Evolutionary conservation across 805 yeast genomes (phyloP).

Genomic region (Teunomyces cretensis): DNA sequence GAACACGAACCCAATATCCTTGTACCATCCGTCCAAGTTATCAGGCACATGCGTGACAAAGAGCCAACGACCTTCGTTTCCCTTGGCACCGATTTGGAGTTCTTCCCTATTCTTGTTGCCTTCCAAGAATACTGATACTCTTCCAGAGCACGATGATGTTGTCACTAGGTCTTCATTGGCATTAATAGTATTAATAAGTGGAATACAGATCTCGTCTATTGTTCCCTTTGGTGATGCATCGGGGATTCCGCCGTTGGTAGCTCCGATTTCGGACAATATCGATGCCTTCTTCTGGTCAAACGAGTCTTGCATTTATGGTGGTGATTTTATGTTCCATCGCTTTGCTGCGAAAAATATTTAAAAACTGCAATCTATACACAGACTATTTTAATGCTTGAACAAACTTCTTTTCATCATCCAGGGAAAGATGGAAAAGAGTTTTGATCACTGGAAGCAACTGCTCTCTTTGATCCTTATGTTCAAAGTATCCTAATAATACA

Average conservation of each 20-base stretch:
- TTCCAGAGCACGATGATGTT: slow-evolving; percentile 85
- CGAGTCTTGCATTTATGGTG: slow-evolving; percentile 42
- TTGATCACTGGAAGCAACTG: slow-evolving; percentile 84
- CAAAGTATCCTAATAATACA: slow-evolving; percentile 86
- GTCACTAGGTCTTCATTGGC: slow-evolving; percentile 68
- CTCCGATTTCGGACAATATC: slow-evolving; percentile 52
- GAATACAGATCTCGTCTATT: slow-evolving; percentile 71
- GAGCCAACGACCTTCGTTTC: slow-evolving; percentile 81
- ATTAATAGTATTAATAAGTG: slow-evolving; percentile 70
- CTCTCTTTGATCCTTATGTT: slow-evolving; percentile 87
- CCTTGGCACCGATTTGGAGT: slow-evolving; percentile 72
- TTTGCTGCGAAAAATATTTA: slow-evolving; percentile 2
- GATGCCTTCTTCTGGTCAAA: slow-evolving; percentile 66
- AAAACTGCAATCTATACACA: not conserved
- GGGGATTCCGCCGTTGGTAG: slow-evolving; percentile 41
- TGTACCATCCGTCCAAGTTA: slow-evolving; percentile 51
- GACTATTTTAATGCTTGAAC: slow-evolving; percentile 48
- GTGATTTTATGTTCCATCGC: not conserved
- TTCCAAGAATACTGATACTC: slow-evolving; percentile 79
- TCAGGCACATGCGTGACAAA: slow-evolving; percentile 69
- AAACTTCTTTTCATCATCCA: slow-evolving; percentile 74
- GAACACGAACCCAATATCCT: slow-evolving; percentile 23
- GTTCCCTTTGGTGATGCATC: slow-evolving; percentile 88
- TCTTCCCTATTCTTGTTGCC: slow-evolving; percentile 50
- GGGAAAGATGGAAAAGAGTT: slow-evolving; percentile 65